These are phyloP conservation scores for Mikania micrantha DNA, from an alignment of 129 eudicot genomes.

Conservation along the genomic window DNA sequence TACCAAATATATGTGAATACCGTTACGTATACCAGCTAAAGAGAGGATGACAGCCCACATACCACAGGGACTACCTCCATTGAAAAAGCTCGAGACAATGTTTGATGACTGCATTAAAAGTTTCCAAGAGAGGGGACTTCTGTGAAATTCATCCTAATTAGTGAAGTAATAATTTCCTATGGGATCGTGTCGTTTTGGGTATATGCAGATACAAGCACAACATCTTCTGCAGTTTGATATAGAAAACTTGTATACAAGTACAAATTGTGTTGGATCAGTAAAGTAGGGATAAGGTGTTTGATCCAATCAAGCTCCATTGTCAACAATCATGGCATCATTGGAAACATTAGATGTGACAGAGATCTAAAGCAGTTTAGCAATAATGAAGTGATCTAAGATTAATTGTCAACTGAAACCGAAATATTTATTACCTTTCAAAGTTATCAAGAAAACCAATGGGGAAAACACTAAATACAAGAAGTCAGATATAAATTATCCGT, in stretches of 20 bases:
- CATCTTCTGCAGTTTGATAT: neutral
- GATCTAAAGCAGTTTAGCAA: neutral
- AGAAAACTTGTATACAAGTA: neutral
- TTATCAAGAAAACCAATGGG: slow-evolving; percentile 10
- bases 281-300: neutral
- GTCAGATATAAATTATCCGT: slow-evolving; percentile 9
- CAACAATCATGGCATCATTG: neutral
- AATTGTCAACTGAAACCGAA: slow-evolving; percentile 10
- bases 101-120: slow-evolving; percentile 75
- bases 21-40: slow-evolving; percentile 45
- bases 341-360: neutral
- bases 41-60: slow-evolving; percentile 57
- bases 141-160: slow-evolving; percentile 21
- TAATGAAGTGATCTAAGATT: neutral
- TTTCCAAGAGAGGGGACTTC: slow-evolving; percentile 63
- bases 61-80: slow-evolving; percentile 63
- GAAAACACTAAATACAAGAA: slow-evolving; percentile 6
- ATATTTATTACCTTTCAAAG: slow-evolving; percentile 17
- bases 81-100: slow-evolving; percentile 53
- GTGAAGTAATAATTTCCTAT: neutral
- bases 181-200: neutral
- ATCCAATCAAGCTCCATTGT: neutral
- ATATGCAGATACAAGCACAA: neutral
- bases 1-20: slow-evolving; percentile 8
- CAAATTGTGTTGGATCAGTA: neutral